Evolutionary conservation across 2,329 filamentous ascomycete genomes (phyloP).

Genomic region (Aspergillus pseudoglaucus): DNA sequence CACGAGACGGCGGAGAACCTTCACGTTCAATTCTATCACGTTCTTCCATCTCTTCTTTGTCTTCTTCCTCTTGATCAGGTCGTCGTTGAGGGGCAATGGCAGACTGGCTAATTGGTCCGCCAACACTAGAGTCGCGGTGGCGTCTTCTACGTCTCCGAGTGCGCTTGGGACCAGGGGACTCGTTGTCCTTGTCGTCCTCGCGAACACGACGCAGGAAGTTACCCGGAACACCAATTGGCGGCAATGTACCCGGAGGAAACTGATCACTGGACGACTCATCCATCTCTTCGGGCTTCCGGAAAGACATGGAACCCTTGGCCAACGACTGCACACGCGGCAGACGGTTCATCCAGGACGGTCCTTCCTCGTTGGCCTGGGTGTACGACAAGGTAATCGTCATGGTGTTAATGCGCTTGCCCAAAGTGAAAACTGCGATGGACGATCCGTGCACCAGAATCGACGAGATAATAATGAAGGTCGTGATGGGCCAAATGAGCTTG

Average conservation of each 20-base stretch:
- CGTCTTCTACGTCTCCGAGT: conserved; percentile 50
- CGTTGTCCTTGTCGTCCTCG: conserved; percentile 59
- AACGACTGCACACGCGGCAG: conserved; percentile 77
- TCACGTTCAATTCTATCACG: conserved; percentile 26
- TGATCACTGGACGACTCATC: conserved; percentile 54
- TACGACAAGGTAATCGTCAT: conserved; percentile 93
- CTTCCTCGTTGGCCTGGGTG: conserved; percentile 80
- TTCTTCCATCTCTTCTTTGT: conserved; percentile 19
- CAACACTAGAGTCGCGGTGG: conserved; percentile 68
- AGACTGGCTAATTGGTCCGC: conserved; percentile 82
- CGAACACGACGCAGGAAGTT: conserved; percentile 74
- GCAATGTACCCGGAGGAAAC: conserved; percentile 63
- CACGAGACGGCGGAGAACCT: conserved; percentile 33
- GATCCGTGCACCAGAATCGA: conserved; percentile 96
- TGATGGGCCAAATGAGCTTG: conserved; percentile 89
- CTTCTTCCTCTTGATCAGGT: conserved; percentile 8
- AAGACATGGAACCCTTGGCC: conserved; percentile 71
- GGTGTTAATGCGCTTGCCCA: conserved; percentile 97
- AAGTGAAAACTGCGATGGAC: conserved; percentile 94
- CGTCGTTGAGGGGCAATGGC: conserved; percentile 66
- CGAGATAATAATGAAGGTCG: conserved; percentile 84
- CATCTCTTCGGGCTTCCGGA: conserved; percentile 60
- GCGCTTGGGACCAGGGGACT: conserved; percentile 49
- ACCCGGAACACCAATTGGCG: conserved; percentile 64
- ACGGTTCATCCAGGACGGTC: conserved; percentile 90